These are phyloP conservation scores for Aspergillus chevalieri DNA, from an alignment of 2,329 filamentous ascomycete species.

Conservation along the genomic window DNA sequence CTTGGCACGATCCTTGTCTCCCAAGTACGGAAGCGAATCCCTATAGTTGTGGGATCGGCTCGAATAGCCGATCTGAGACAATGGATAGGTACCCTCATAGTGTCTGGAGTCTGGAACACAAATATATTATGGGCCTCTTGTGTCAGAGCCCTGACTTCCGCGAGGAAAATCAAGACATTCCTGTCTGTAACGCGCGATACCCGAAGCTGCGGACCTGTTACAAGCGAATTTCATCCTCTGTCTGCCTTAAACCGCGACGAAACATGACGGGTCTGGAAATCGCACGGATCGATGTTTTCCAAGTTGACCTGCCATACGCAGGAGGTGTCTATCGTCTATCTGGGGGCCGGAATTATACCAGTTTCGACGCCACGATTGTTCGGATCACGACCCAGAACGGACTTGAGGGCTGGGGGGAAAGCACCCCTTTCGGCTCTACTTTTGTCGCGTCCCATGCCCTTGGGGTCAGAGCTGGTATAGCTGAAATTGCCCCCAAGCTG, in stretches of 20 bases:
- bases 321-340: slow-evolving; percentile 12
- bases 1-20: no score
- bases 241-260: not conserved
- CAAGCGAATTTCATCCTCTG: not conserved
- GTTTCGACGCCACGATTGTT: slow-evolving; percentile 21
- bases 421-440: slow-evolving; percentile 16
- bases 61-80: no score
- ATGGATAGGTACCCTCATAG: no score
- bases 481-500: slow-evolving; percentile 17
- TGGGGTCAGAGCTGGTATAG: slow-evolving; percentile 19
- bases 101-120: no score
- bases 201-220: no score
- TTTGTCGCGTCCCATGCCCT: slow-evolving; percentile 18
- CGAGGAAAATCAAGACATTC: not conserved
- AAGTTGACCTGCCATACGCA: slow-evolving; percentile 15
- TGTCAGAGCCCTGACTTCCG: no score
- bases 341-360: slow-evolving; percentile 13
- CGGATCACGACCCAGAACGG: slow-evolving; percentile 18
- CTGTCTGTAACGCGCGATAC: not conserved
- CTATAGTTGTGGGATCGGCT: no score
- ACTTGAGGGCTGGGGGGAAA: slow-evolving; percentile 22
- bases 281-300: slow-evolving; percentile 17
- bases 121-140: no score
- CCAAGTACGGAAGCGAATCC: no score
- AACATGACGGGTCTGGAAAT: slow-evolving; percentile 3